phyloP scores from a whole-genome alignment of 1,284 basidiomycete species.

The Ceratobasidium sp. region DNA sequence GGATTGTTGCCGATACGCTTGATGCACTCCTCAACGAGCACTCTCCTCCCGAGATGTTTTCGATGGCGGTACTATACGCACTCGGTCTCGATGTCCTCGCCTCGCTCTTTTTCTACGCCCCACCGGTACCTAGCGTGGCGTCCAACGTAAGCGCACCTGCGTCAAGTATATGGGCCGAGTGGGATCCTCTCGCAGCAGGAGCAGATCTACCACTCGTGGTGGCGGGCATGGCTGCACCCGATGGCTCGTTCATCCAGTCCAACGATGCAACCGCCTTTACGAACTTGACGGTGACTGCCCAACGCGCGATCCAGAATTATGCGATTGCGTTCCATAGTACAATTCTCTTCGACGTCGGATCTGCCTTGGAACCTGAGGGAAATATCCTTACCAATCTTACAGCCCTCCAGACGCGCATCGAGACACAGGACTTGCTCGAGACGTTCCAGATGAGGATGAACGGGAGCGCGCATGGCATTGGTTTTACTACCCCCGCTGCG shows the following conservation, averaged over 20 bases:
- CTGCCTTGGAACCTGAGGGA: background rate
- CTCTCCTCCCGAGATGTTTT: constrained; percentile 11
- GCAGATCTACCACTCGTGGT: constrained; percentile 4
- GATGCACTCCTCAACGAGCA: constrained; percentile 7
- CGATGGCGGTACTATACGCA: constrained; percentile 20
- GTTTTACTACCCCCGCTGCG: constrained; percentile 11
- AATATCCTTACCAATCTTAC: constrained; percentile 24
- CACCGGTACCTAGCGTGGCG: background rate
- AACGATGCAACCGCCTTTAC: background rate
- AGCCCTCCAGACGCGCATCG: constrained; percentile 9
- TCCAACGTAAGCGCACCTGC: background rate
- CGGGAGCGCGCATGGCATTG: constrained; percentile 19
- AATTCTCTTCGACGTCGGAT: constrained; percentile 27
- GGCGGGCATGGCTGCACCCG: constrained; percentile 4
- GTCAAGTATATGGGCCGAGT: constrained; percentile 23
- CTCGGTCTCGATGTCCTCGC: constrained; percentile 26
- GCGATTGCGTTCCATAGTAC: constrained; percentile 17
- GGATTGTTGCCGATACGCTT: constrained; percentile 19
- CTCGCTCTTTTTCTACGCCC: background rate
- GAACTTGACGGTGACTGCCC: background rate
- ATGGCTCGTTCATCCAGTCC: background rate
- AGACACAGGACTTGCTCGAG: constrained; percentile 5
- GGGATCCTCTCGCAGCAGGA: constrained; percentile 18
- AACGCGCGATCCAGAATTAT: constrained; percentile 17
- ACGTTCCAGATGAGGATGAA: constrained; percentile 4